Percentiles rank a stretch among this genome's conserved stretches.
Conservation (phyloP, 1,284 basidiomycete genomes). For the Ganoderma lucidum region DNA sequence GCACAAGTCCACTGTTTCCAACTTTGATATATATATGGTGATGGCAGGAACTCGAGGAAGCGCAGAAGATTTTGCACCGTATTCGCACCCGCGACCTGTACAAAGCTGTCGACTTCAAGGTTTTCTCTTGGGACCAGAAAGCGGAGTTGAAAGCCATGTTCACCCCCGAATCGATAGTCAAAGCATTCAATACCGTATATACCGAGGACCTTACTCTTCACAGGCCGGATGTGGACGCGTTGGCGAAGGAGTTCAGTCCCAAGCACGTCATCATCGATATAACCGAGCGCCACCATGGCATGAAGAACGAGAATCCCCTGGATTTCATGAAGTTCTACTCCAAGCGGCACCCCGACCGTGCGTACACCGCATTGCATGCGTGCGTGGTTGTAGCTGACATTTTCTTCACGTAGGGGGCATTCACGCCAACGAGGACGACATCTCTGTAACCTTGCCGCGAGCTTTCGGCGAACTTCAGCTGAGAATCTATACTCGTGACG, state of each 20-base stretch:
- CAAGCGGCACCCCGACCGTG: constrained; percentile 68
- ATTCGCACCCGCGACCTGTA: constrained; percentile 72
- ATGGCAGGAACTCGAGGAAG: constrained; percentile 61
- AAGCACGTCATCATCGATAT: constrained; percentile 72
- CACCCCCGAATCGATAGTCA: constrained; percentile 63
- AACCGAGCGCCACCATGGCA: constrained; percentile 75
- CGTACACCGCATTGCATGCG: constrained; percentile 26
- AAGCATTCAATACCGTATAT: constrained; percentile 48
- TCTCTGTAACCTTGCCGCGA: constrained; percentile 67
- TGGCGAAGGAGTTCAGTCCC: constrained; percentile 42
- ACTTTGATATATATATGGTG: background rate
- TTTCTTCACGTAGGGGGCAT: constrained; percentile 45
- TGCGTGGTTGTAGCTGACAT: background rate
- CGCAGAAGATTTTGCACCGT: constrained; percentile 66
- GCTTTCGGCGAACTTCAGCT: constrained; percentile 71
- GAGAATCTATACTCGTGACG: constrained; percentile 73
- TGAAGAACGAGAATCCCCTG: constrained; percentile 73
- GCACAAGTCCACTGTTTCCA: too few relatives aligned
- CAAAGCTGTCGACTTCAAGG: constrained; percentile 71
- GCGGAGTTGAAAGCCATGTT: constrained; percentile 23
- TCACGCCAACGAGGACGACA: constrained; percentile 60
- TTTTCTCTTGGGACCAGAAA: constrained; percentile 56
- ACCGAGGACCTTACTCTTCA: background rate
- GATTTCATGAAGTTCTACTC: constrained; percentile 77
- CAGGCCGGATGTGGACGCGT: background rate